Evolutionary conservation across 768 basidiomycete species (phyloP).

Genomic region (Lepiota venenata): DNA sequence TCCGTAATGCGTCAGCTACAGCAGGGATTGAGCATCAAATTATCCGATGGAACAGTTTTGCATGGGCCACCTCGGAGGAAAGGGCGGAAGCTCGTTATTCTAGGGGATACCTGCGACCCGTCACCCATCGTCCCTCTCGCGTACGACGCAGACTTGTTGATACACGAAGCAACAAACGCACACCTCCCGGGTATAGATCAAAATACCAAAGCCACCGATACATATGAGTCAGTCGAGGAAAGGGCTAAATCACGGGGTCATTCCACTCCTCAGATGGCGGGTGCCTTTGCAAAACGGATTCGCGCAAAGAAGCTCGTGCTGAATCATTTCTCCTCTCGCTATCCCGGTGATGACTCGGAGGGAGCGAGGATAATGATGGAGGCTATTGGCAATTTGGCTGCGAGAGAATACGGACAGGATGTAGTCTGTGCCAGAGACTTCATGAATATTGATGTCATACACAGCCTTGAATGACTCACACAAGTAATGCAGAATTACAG

Average conservation of each 20-base stretch:
- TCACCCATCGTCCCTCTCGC: conserved; percentile 62
- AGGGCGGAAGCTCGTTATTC: conserved; percentile 75
- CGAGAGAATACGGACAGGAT: conserved; percentile 46
- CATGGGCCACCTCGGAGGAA: conserved; percentile 60
- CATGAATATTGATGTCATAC: conserved; percentile 61
- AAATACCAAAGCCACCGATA: conserved; percentile 57
- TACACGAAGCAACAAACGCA: conserved; percentile 92
- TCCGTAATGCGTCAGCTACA: conserved; percentile 65
- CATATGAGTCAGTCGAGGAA: conserved; percentile 55
- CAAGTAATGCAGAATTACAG: conserved; percentile 17
- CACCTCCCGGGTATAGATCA: conserved; percentile 65
- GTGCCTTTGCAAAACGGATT: conserved; percentile 67
- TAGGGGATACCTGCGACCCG: conserved; percentile 85
- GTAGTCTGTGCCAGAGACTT: conserved; percentile 73
- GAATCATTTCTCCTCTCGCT: conserved; percentile 86
- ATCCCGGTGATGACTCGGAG: conserved; percentile 60
- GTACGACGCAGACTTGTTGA: conserved; percentile 62
- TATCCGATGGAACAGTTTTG: conserved; percentile 71
- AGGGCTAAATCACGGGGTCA: conserved; percentile 78
- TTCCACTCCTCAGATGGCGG: conserved; percentile 91
- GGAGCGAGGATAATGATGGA: conserved; percentile 56
- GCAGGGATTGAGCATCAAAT: conserved; percentile 55
- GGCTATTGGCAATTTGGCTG: conserved; percentile 57
- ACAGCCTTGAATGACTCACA: conserved; percentile 14
- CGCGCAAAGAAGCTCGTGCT: conserved; percentile 61